Base-by-base conservation (phyloP, 805 yeast genomes). In the Metschnikowia lunata region DNA sequence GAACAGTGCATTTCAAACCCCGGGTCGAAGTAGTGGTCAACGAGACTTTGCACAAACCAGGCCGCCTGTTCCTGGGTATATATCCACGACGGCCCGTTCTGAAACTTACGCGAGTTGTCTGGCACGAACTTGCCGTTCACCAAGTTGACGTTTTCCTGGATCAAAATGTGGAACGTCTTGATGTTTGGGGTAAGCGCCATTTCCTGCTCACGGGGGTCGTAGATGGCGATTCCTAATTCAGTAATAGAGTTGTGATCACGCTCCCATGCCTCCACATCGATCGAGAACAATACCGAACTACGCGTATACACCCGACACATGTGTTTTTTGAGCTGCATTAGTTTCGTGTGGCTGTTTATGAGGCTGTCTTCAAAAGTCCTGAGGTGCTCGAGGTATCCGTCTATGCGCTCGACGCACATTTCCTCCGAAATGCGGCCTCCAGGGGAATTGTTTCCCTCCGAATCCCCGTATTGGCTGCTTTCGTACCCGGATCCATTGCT, bases 191-290 rank as follows among this genome's bases (percentile, higher is more conserved):
- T 28, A 9, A 51, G 33, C 34, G 55, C 44, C 30, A 35, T 37
- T 29, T 45, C 42, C 40, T 48, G 54, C 30, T 45, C 45, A n/a
- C 40, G 42, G 4, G 63, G 60, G 38, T 60, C 64, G 40, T 58
- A 58, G 23, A 60, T 49, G 30, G 59, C 52, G 4, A 59, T 37
- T 5, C 64, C 64, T 13, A 60, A 52, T 37, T 60, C 63, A 18
- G 63, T 59, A 33, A 59, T 47, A 13, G 40, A 36, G 7, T 26
- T 32, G n/a, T 39, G 45, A 26, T 42, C 37, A 10, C 42, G 35
- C 34, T 60, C 64, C 46, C 47, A 58, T 4, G 62, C 63, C 50
- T 60, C 64, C n/a, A 60, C 54, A 37, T 60, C 64, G 4, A 60
- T 37, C 18, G 57, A 46, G 33, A 59, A 55, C 33, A 59, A 45